Evolutionary conservation across 768 basidiomycete genomes (phyloP), one percentile per base, ranked within the genome.

Genomic region (Postia placenta): DNA sequence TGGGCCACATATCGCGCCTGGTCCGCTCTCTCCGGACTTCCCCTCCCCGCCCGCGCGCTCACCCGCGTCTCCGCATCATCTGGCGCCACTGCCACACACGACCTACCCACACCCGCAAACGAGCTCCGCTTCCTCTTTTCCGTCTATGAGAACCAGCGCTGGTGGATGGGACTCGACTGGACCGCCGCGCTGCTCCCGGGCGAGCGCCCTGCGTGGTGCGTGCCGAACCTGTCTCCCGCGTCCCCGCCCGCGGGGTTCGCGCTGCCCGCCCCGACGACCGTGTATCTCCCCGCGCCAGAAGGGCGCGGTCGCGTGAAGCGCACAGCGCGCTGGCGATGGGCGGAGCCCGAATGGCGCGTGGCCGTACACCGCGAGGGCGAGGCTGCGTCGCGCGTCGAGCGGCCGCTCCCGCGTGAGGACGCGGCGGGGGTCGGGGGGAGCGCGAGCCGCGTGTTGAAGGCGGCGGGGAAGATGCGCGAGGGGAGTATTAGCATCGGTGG

Each of bases 111-210:
- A 68, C 26, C 56, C 39, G 15, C 35, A 11, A 9, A 49, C 48
- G n/a, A 43, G 45, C 66, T 86, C 26, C 81, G 86, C 19, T 93
- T 94, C 70, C 74, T 88, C 41, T 94, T 94, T 61, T 90, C 85
- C n/a, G 68, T 94, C 11, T 85, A 90, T 61, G 92, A 96, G 66
- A 95, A 95, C 66, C 92, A 96, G 67, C 78, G 93, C 5, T 95
- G 93, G 93, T 97, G 93, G 93, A 81, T 97, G 80, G 92, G 88
- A 11, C 78, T 97, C 38, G 93, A 96, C 67, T 97, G 90, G 90
- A 95, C 93, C 1, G 87, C 89, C 2, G 92, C 92, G 0, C 77
- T 97, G 6, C 78, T 96, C 14, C 93, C 93, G 0, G 79, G 79
- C 15, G 93, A 97, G 60, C 83, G 92, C 4, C 91, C 93, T 0